phyloP scores from a whole-genome alignment of 169 alveolate genomes.

The Cryptosporidium ubiquitum region DNA sequence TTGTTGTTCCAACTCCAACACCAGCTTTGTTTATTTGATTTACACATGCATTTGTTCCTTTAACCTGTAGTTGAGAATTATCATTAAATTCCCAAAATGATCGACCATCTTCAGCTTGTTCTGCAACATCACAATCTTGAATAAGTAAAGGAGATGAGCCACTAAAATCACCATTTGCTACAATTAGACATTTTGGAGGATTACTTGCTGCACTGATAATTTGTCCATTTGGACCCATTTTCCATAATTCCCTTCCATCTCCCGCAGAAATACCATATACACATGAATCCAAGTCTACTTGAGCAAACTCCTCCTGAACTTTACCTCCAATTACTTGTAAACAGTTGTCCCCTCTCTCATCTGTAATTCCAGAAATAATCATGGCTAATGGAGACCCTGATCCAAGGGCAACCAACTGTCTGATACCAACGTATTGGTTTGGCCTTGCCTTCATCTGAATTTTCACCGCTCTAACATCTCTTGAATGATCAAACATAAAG shows the following conservation, averaged over 20 bases:
- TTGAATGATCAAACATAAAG: constrained; percentile 61
- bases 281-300: constrained; percentile 59
- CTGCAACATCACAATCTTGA: constrained; percentile 76
- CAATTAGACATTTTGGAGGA: constrained; percentile 79
- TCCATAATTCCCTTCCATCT: constrained; percentile 78
- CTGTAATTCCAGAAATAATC: constrained; percentile 88
- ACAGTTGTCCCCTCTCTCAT: constrained; percentile 88
- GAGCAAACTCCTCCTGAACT: constrained; percentile 64
- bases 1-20: constrained; percentile 85
- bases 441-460: constrained; percentile 84
- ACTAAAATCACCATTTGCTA: constrained; percentile 78
- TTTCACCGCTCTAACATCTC: constrained; percentile 78
- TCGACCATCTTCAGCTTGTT: constrained; percentile 81
- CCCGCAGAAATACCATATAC: constrained; percentile 71
- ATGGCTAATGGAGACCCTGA: constrained; percentile 88
- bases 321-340: constrained; percentile 79
- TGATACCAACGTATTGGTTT: constrained; percentile 88
- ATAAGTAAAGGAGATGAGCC: constrained; percentile 76
- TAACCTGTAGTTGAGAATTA: constrained; percentile 86
- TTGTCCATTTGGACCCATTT: constrained; percentile 77
- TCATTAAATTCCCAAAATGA: constrained; percentile 87
- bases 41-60: constrained; percentile 89
- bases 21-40: constrained; percentile 90
- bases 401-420: constrained; percentile 87
- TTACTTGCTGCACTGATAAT: constrained; percentile 76